Evolutionary conservation across 2,329 filamentous ascomycete species (phyloP).

Genomic region (Mollisiaceae sp.): DNA sequence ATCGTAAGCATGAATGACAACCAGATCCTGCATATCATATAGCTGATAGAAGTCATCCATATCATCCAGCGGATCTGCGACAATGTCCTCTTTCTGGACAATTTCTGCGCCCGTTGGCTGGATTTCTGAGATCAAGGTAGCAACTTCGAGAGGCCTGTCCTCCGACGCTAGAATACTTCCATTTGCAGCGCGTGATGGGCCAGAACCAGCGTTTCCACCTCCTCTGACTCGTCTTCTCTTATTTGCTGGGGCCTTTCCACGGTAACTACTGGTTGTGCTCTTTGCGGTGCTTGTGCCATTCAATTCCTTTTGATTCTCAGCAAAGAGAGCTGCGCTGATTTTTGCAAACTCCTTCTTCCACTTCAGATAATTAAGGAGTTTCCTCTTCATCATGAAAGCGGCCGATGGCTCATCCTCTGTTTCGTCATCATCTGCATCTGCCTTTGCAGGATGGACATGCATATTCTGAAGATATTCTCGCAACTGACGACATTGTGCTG

Average conservation of each 20-base stretch:
- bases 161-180: conserved; percentile 79
- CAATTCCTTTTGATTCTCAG: conserved; percentile 79
- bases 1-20: conserved; percentile 91
- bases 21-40: conserved; percentile 87
- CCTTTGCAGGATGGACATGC: conserved; percentile 66
- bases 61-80: conserved; percentile 80
- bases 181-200: conserved; percentile 68
- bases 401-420: conserved; percentile 71
- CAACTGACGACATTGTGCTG: conserved; percentile 83
- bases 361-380: conserved; percentile 81
- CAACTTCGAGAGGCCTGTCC: conserved; percentile 82
- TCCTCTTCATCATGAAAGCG: conserved; percentile 87
- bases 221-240: conserved; percentile 87
- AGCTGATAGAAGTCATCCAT: conserved; percentile 93
- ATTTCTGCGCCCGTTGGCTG: conserved; percentile 80
- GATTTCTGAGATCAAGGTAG: conserved; percentile 81
- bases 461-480: conserved; percentile 91
- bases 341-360: conserved; percentile 92
- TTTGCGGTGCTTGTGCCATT: conserved; percentile 66
- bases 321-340: conserved; percentile 78
- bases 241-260: conserved; percentile 73
- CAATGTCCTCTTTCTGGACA: conserved; percentile 75
- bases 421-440: conserved; percentile 50
- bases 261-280: conserved; percentile 48
- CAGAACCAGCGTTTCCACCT: conserved; percentile 66